Base-by-base conservation (phyloP, 2,329 filamentous ascomycete species). In the Harringtonia lauricola region DNA sequence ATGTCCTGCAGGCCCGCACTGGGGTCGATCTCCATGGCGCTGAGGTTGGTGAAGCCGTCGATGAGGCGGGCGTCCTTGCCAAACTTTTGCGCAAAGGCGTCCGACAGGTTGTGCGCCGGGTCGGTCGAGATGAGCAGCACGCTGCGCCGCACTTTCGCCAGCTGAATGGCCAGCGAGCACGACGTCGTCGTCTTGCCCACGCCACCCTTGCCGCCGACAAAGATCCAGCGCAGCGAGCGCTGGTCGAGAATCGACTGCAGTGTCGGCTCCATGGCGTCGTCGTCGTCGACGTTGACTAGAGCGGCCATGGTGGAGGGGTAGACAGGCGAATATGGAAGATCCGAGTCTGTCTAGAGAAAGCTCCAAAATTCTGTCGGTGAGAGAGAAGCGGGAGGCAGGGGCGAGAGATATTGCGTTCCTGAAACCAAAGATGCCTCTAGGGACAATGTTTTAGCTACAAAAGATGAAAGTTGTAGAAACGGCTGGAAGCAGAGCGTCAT, bases 111-210 rank as follows among this genome's bases (percentile, higher is more conserved):
- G 75, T 98, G 92, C 42, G 92, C 92, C 42, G 92, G 92, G 65
- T 98, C 92, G 56, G 92, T 98, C 33, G 89, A 95, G 68, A 98
- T 98, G 62, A 98, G 83, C 46, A 98, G 79, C 49, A 98, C 92
- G 49, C 86, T 94, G 66, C 90, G 90, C 66, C 92, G 87, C 56
- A 88, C 87, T 65, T 84, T 88, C 57, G 92, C 88, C 52, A 98
- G 86, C 67, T 98, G 92, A 61, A 98, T 96, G 51, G 92, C 92
- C 52, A 98, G 83, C 10, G 90, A 95, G 68, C 92, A 98, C 8
- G 90, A 96, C 15, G 92, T 98, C n/a, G 92, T 98, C 24, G 92
- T 98, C 73, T 98, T 98, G 63, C 92, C 92, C 37, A 98, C 92
- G 61, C 92, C 92, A 58, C 92, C 92, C 68, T 98, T 98, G 53